A percentile compares a stretch with the other conserved stretches of the same genome.
Evolutionary conservation across 225 moss, liverwort and hornwort genomes (phyloP).

Genomic region (Polytrichum formosum): DNA sequence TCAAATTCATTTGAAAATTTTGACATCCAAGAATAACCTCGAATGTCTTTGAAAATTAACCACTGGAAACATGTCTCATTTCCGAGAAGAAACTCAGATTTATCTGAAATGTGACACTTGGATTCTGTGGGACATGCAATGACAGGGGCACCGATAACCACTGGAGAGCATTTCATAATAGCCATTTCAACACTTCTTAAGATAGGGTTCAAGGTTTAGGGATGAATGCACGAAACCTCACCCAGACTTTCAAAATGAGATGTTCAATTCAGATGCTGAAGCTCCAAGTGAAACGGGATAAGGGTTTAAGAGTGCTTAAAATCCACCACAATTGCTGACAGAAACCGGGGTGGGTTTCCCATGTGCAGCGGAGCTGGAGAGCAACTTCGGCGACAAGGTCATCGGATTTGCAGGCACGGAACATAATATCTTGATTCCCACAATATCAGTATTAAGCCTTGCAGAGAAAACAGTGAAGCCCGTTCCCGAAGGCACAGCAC

Average conservation of each 20-base stretch:
- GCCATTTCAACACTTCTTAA: background rate
- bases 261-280: no score
- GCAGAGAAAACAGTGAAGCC: constrained; percentile 33
- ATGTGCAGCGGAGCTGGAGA: constrained; percentile 41
- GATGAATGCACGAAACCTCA: background rate
- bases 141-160: background rate
- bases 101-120: no score
- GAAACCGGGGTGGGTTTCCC: background rate
- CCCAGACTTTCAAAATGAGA: background rate
- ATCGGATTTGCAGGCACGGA: constrained; percentile 43
- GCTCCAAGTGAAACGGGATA: background rate
- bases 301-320: background rate
- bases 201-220: background rate
- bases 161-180: background rate
- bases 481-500: constrained; percentile 24
- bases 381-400: constrained; percentile 37
- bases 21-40: no score
- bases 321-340: background rate
- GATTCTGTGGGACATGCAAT: background rate
- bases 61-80: no score
- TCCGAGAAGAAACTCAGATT: no score
- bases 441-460: constrained; percentile 29
- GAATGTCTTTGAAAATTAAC: no score
- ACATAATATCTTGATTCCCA: constrained; percentile 54
- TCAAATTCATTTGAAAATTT: no score